Percentiles rank a stretch among this genome's conserved stretches.
Evolutionary conservation across 2,329 filamentous ascomycete genomes (phyloP).

Genomic region (Fusarium euwallaceae): DNA sequence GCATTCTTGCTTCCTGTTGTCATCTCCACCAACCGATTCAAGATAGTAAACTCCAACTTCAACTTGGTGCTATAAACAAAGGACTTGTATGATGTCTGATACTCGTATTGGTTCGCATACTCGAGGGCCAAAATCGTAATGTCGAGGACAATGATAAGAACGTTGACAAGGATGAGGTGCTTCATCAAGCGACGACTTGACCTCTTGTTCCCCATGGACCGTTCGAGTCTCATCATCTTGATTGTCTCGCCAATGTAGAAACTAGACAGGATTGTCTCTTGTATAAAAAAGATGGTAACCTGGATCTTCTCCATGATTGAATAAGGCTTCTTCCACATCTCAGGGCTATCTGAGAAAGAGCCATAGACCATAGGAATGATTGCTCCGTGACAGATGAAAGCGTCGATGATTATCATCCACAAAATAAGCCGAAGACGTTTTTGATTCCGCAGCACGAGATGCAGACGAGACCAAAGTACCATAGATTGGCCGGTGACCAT

Average conservation of each 20-base stretch:
- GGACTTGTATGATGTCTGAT: slow-evolving; percentile 55
- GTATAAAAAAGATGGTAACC: slow-evolving; percentile 67
- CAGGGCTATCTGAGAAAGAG: slow-evolving; percentile 54
- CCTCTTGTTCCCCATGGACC: slow-evolving; percentile 42
- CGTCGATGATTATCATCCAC: slow-evolving; percentile 69
- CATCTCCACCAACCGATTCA: slow-evolving; percentile 55
- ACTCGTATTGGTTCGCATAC: slow-evolving; percentile 52
- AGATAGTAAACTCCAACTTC: slow-evolving; percentile 56
- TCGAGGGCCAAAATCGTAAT: slow-evolving; percentile 55
- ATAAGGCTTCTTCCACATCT: slow-evolving; percentile 50
- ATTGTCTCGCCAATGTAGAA: slow-evolving; percentile 67
- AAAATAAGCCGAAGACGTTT: slow-evolving; percentile 63
- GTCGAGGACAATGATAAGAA: slow-evolving; percentile 61
- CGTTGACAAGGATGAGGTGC: slow-evolving; percentile 61
- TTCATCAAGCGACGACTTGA: slow-evolving; percentile 45
- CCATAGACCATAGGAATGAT: slow-evolving; percentile 69
- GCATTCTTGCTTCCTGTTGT: slow-evolving; percentile 43
- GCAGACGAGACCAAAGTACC: slow-evolving; percentile 73
- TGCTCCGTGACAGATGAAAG: slow-evolving; percentile 64
- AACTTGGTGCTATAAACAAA: slow-evolving; percentile 56
- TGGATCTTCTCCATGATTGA: slow-evolving; percentile 68
- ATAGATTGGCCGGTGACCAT: slow-evolving; percentile 74
- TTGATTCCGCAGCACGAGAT: slow-evolving; percentile 68
- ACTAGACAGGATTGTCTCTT: slow-evolving; percentile 66
- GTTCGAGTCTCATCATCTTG: slow-evolving; percentile 61